Evolutionary conservation across 2,329 filamentous ascomycete species (phyloP).

Genomic region (Metarhizium album): DNA sequence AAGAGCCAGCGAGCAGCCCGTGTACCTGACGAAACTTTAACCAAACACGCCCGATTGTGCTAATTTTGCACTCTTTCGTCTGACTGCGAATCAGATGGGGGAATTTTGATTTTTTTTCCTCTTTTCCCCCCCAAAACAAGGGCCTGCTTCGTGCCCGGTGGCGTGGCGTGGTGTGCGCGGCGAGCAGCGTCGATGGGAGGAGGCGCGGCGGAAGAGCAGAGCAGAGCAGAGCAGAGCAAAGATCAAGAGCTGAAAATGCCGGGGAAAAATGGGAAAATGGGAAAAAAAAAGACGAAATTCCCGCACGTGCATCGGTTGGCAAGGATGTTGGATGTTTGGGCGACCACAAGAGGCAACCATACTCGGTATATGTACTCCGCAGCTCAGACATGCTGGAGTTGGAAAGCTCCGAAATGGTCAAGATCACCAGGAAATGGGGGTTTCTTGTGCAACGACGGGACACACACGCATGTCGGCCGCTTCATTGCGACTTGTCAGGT

Average conservation of each 20-base stretch:
- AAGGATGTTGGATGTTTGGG: background rate
- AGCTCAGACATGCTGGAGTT: background rate
- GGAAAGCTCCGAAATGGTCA: background rate
- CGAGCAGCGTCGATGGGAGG: background rate
- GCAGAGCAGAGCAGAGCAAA: too few species aligned
- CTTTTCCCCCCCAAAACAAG: too few species aligned
- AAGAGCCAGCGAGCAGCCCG: constrained; percentile 7
- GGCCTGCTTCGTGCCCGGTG: too few species aligned
- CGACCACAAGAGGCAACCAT: background rate
- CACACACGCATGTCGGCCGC: background rate
- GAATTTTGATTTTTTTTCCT: too few species aligned
- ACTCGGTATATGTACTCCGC: background rate
- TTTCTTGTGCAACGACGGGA: background rate
- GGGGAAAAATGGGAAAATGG: background rate
- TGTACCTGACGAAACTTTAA: background rate
- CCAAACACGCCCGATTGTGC: background rate
- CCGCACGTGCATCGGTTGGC: background rate
- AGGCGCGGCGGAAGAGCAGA: too few species aligned
- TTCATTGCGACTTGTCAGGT: background rate
- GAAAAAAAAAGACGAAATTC: background rate
- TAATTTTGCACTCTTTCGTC: background rate
- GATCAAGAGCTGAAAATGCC: background rate
- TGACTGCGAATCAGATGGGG: too few species aligned
- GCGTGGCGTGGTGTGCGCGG: too few species aligned
- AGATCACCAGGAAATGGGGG: background rate